Percentiles rank a stretch among this genome's conserved stretches.
phyloP scores from a whole-genome alignment of 805 yeast species.

The Kluyveromyces nonfermentans region DNA sequence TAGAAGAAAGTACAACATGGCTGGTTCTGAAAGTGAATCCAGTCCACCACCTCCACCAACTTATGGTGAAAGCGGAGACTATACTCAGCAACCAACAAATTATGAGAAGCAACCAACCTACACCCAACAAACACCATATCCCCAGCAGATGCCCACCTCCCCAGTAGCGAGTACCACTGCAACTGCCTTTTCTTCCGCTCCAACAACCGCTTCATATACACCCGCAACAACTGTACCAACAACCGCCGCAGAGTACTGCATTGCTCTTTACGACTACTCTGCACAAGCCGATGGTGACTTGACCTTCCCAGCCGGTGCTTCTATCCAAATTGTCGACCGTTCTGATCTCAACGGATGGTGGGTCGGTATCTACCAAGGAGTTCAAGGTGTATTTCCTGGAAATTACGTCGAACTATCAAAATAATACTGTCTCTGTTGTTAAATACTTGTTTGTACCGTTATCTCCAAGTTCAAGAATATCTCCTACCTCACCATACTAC shows the following conservation, averaged over 20 bases:
- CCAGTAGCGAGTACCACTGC: conserved; percentile 3
- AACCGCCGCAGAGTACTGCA: conserved; percentile 51
- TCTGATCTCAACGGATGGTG: conserved; percentile 93
- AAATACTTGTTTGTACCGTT: too few relatives aligned
- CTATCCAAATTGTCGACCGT: conserved; percentile 73
- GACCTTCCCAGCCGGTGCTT: conserved; percentile 78
- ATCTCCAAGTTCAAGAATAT: too few relatives aligned
- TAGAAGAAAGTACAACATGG: conserved; percentile 54
- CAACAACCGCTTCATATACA: conserved; percentile 11
- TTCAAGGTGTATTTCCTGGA: conserved; percentile 90
- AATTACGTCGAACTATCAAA: conserved; percentile 77
- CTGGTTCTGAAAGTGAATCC: conserved; percentile 28
- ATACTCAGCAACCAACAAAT: conserved; percentile 11
- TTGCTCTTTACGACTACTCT: conserved; percentile 83
- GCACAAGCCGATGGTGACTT: conserved; percentile 94
- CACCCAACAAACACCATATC: conserved; percentile 10
- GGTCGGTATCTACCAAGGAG: conserved; percentile 85
- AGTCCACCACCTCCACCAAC: conserved; percentile 18
- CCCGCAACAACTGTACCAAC: conserved; percentile 28
- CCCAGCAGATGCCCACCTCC: conserved; percentile 11
- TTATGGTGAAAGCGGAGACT: conserved; percentile 10
- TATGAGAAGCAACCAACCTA: conserved; percentile 12
- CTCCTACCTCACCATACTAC: too few relatives aligned
- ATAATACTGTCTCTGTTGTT: too few relatives aligned
- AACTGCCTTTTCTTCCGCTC: conserved; percentile 13